Evolutionary conservation across 2,329 filamentous ascomycete species (phyloP).

Genomic region (Didymella pomorum): DNA sequence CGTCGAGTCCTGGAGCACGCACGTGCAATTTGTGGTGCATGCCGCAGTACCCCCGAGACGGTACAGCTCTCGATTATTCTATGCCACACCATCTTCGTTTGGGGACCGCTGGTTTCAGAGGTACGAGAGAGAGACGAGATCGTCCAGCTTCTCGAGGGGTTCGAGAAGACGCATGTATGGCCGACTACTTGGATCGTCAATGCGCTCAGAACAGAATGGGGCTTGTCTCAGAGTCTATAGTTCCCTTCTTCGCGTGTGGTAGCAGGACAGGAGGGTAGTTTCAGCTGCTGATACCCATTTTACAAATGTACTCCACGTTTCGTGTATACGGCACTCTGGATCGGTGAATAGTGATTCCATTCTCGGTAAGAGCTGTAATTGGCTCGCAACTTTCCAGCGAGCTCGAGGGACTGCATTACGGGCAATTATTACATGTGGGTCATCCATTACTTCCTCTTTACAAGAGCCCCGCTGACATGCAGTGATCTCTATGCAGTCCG

Average conservation of each 20-base stretch:
- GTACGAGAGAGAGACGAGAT: conserved; percentile 33
- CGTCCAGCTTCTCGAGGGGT: conserved; percentile 31
- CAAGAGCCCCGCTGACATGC: not conserved
- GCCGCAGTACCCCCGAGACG: conserved; percentile 36
- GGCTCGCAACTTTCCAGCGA: conserved; percentile 1
- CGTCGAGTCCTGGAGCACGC: conserved; percentile 37
- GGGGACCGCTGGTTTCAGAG: conserved; percentile 34
- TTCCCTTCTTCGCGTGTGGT: not conserved
- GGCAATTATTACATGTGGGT: not conserved
- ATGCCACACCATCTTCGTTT: conserved; percentile 42
- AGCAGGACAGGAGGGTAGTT: not conserved
- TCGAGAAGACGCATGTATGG: conserved; percentile 39
- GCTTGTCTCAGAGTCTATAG: not conserved
- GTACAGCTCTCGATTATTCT: conserved; percentile 36
- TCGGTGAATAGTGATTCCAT: not conserved
- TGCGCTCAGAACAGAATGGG: conserved; percentile 40
- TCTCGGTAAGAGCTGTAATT: not conserved
- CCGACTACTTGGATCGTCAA: conserved; percentile 45
- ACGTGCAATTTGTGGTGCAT: conserved; percentile 38
- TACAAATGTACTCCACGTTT: not conserved
- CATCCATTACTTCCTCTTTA: not conserved
- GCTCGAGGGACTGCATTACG: not conserved
- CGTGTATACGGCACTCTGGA: not conserved
- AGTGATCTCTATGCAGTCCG: not conserved
- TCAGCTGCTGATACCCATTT: not conserved